Evolutionary conservation across 768 basidiomycete genomes (phyloP).

Genomic region (Tremella yokohamensis): DNA sequence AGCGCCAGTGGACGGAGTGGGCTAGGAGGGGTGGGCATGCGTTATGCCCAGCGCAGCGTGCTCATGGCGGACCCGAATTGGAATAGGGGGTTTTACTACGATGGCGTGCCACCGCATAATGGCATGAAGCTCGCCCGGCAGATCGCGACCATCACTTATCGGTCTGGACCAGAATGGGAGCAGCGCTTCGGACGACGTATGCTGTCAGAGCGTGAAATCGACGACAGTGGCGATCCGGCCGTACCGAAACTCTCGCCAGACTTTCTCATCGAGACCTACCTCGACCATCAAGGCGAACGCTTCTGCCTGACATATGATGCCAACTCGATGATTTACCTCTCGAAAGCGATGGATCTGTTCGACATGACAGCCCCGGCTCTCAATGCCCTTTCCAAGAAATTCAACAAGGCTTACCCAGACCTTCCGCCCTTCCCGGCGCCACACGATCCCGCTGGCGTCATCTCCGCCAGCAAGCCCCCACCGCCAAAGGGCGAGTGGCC

Average conservation of each 20-base stretch:
- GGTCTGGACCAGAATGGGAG: slow-evolving; percentile 99
- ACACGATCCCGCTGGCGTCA: slow-evolving; percentile 28
- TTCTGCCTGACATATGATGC: slow-evolving; percentile 99
- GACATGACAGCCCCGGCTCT: slow-evolving; percentile 83
- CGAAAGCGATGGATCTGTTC: slow-evolving; percentile 99
- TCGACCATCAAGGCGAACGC: slow-evolving; percentile 94
- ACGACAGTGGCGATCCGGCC: slow-evolving; percentile 32
- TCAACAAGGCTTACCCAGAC: slow-evolving; percentile 34
- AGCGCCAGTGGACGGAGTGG: slow-evolving; percentile 90
- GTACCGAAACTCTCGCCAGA: slow-evolving; percentile 86
- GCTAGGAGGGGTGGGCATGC: slow-evolving; percentile 88
- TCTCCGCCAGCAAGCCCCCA: slow-evolving; percentile 32
- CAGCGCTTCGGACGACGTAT: slow-evolving; percentile 78
- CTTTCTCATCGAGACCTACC: slow-evolving; percentile 96
- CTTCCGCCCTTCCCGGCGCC: slow-evolving; percentile 46
- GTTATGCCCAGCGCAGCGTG: slow-evolving; percentile 93
- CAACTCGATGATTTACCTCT: slow-evolving; percentile 96
- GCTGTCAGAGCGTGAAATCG: slow-evolving; percentile 43
- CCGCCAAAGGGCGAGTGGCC: slow-evolving; percentile 34
- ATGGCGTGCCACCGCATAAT: slow-evolving; percentile 86
- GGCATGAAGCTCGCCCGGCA: slow-evolving; percentile 99
- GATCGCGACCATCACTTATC: slow-evolving; percentile 98
- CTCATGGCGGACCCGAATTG: slow-evolving; percentile 99
- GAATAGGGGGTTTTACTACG: slow-evolving; percentile 99
- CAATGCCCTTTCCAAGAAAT: slow-evolving; percentile 57